Conservation (phyloP, 345 rosid species). For the Draba incana region DNA sequence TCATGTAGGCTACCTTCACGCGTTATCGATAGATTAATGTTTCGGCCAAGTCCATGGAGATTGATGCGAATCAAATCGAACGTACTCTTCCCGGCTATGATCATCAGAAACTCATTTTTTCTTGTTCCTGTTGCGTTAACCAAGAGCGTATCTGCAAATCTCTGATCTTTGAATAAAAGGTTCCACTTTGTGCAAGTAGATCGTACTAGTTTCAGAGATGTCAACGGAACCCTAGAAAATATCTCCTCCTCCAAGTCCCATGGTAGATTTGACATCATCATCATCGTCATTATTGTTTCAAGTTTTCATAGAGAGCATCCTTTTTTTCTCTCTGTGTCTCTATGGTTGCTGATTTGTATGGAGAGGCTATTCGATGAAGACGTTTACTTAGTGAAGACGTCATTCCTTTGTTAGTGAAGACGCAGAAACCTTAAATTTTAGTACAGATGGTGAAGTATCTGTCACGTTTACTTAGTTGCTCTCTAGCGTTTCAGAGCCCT, state of each 20-base stretch:
- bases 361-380: too few species aligned
- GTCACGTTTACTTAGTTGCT: too few species aligned
- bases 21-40: conserved; percentile 6
- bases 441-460: too few species aligned
- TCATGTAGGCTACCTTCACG: not conserved
- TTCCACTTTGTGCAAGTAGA: conserved; percentile 21
- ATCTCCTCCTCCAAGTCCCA: conserved; percentile 15
- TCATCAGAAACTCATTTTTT: not conserved
- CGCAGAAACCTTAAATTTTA: too few species aligned
- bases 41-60: not conserved
- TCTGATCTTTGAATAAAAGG: not conserved
- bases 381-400: too few species aligned
- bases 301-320: too few species aligned
- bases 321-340: too few species aligned
- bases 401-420: too few species aligned
- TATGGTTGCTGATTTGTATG: too few species aligned
- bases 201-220: not conserved
- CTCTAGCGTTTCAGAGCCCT: too few species aligned
- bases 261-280: conserved; percentile 16
- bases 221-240: conserved; percentile 1
- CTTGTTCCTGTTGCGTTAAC: not conserved
- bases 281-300: not conserved
- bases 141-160: conserved; percentile 1
- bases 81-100: not conserved
- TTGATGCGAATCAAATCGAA: not conserved